Evolutionary conservation across 768 basidiomycete genomes (phyloP).

Genomic region (Trametes coccinea): DNA sequence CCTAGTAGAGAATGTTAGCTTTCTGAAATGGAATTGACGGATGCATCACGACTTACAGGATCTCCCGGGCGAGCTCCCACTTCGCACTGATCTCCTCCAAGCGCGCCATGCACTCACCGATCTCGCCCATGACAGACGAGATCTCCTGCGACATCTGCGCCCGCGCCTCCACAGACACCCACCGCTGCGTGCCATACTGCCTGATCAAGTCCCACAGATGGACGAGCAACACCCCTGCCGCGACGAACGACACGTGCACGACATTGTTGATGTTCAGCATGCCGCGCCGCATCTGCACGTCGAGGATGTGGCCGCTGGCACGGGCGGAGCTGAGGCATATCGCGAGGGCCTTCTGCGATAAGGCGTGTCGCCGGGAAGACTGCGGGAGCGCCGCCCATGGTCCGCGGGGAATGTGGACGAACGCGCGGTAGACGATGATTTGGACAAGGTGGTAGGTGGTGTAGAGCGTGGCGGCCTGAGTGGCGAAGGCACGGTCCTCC

Average conservation of each 20-base stretch:
- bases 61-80: conserved; percentile 26
- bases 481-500: conserved; percentile 39
- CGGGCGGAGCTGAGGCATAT: conserved; percentile 50
- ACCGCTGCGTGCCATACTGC: conserved; percentile 11
- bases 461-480: conserved; percentile 45
- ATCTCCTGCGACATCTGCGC: conserved; percentile 14
- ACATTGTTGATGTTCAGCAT: conserved; percentile 29
- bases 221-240: conserved; percentile 54
- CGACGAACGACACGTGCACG: conserved; percentile 46
- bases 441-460: conserved; percentile 58
- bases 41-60: conserved; percentile 19
- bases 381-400: conserved; percentile 28
- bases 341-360: conserved; percentile 71
- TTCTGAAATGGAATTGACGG: neutral
- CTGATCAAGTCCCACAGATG: conserved; percentile 52
- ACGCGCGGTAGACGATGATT: conserved; percentile 77
- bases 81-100: conserved; percentile 21
- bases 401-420: conserved; percentile 50
- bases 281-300: conserved; percentile 48
- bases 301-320: conserved; percentile 59
- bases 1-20: conserved; percentile 2
- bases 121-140: conserved; percentile 14
- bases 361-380: conserved; percentile 36
- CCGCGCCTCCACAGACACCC: conserved; percentile 6
- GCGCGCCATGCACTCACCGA: conserved; percentile 19